phyloP scores from a whole-genome alignment of 805 yeast genomes.

The Kodamaea restingae region DNA sequence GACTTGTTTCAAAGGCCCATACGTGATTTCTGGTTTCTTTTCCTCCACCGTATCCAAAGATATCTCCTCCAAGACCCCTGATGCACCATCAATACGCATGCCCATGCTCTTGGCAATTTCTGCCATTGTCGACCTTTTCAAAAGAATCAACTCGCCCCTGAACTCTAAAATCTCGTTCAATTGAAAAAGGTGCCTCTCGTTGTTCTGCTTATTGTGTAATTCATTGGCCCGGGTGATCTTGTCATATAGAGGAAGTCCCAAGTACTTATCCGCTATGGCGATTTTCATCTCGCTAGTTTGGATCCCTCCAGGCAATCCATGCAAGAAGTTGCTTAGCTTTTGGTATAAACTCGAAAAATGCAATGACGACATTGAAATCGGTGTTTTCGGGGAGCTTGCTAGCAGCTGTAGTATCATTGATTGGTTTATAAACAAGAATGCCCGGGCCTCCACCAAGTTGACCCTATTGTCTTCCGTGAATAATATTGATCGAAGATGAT shows the following conservation, averaged over 20 bases:
- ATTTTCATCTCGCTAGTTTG: slow-evolving; percentile 19
- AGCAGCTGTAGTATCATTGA: slow-evolving; percentile 34
- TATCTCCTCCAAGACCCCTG: slow-evolving; percentile 20
- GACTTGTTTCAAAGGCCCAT: slow-evolving; percentile 13
- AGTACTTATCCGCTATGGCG: slow-evolving; percentile 39
- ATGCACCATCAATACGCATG: slow-evolving; percentile 17
- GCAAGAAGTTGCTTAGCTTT: slow-evolving; percentile 35
- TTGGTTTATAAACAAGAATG: slow-evolving; percentile 34
- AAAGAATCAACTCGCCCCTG: slow-evolving; percentile 46
- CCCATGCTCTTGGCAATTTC: slow-evolving; percentile 22
- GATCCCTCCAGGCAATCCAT: slow-evolving; percentile 24
- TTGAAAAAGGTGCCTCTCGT: slow-evolving; percentile 13
- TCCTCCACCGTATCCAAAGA: slow-evolving; percentile 13
- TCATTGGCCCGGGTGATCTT: slow-evolving; percentile 23
- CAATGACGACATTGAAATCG: slow-evolving; percentile 37
- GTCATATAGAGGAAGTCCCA: slow-evolving; percentile 20
- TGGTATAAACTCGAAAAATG: slow-evolving; percentile 38
- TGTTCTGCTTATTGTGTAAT: slow-evolving; percentile 6
- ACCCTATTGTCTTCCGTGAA: slow-evolving; percentile 9
- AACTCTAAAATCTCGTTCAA: slow-evolving; percentile 31
- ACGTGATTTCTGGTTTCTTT: slow-evolving; percentile 7
- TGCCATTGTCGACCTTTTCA: slow-evolving; percentile 43
- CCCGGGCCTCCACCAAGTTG: slow-evolving; percentile 24
- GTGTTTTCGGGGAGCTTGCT: slow-evolving; percentile 32
- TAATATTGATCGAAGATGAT: slow-evolving; percentile 4